Evolutionary conservation across 2,329 filamentous ascomycete species (phyloP).

Genomic region (Fusarium sulawesiense): DNA sequence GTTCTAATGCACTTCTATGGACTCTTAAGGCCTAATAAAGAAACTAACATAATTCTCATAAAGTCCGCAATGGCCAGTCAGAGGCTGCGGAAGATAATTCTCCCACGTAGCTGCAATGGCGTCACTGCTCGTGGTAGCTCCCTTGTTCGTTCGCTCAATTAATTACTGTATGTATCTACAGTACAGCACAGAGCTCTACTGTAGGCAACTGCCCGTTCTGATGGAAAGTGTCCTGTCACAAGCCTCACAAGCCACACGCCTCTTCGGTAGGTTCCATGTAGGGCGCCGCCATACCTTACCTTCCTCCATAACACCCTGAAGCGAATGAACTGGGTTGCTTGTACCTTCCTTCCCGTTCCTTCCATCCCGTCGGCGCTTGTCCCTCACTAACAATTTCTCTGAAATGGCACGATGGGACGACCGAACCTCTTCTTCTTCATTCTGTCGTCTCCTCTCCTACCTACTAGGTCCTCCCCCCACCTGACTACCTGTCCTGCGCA

Average conservation of each 20-base stretch:
- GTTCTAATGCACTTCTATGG: slow-evolving; percentile 6
- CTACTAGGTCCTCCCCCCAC: slow-evolving; percentile 15
- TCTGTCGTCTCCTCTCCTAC: slow-evolving; percentile 11
- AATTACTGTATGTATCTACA: background rate
- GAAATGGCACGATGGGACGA: slow-evolving; percentile 17
- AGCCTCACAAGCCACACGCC: slow-evolving; percentile 38
- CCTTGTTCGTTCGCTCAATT: slow-evolving; percentile 7
- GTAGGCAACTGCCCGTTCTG: background rate
- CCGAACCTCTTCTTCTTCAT: slow-evolving; percentile 21
- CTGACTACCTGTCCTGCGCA: slow-evolving; percentile 1
- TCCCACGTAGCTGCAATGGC: slow-evolving; percentile 8
- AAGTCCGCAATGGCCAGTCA: slow-evolving; percentile 7
- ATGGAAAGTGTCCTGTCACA: slow-evolving; percentile 22
- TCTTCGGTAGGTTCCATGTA: slow-evolving; percentile 10
- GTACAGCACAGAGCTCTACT: background rate
- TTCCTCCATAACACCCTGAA: slow-evolving; percentile 20
- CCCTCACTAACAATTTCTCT: slow-evolving; percentile 46
- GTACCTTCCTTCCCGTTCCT: background rate
- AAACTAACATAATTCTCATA: slow-evolving; percentile 16
- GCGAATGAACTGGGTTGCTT: background rate
- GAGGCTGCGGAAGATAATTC: slow-evolving; percentile 9
- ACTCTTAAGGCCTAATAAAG: slow-evolving; percentile 12
- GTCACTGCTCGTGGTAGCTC: slow-evolving; percentile 18
- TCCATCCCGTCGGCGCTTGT: slow-evolving; percentile 24
- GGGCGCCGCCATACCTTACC: slow-evolving; percentile 28